Evolutionary conservation across 768 basidiomycete genomes (phyloP).

Genomic region (Leccinum arenicola): DNA sequence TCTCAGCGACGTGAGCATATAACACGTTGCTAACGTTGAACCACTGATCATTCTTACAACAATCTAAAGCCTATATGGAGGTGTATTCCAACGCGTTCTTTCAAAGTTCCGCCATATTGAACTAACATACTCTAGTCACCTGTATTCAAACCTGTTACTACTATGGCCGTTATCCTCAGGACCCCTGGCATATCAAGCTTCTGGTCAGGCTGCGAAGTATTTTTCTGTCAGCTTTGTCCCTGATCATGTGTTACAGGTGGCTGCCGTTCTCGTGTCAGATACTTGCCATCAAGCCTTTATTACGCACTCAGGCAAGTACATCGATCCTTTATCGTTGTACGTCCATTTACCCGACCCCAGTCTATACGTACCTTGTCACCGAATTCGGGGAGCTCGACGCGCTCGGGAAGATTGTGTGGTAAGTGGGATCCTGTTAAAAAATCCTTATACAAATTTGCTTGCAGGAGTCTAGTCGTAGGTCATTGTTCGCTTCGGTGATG

Average conservation of each 20-base stretch:
- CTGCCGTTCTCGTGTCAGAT: slow-evolving; percentile 50
- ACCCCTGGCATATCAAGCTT: slow-evolving; percentile 48
- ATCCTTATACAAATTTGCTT: neutral
- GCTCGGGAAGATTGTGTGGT: slow-evolving; percentile 44
- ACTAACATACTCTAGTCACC: slow-evolving; percentile 40
- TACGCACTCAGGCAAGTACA: slow-evolving; percentile 45
- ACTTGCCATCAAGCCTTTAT: slow-evolving; percentile 57
- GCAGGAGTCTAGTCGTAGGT: slow-evolving; percentile 30
- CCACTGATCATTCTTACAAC: neutral
- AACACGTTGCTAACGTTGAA: slow-evolving; percentile 3
- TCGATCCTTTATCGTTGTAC: too few relatives aligned
- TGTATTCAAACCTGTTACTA: slow-evolving; percentile 58
- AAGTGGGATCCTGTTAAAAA: slow-evolving; percentile 11
- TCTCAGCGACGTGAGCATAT: slow-evolving; percentile 48
- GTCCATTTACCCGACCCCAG: slow-evolving; percentile 27
- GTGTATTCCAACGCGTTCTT: slow-evolving; percentile 28
- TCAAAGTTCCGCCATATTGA: slow-evolving; percentile 4
- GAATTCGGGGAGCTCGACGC: slow-evolving; percentile 32
- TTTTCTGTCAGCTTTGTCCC: neutral
- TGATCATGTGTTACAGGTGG: slow-evolving; percentile 39
- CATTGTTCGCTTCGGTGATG: too few relatives aligned
- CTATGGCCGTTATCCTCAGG: slow-evolving; percentile 45
- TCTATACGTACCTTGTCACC: slow-evolving; percentile 48
- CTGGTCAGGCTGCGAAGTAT: slow-evolving; percentile 36
- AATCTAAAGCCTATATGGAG: slow-evolving; percentile 46